Conservation (phyloP, 73 alveolate genomes). For the Blepharisma japonicum region DNA sequence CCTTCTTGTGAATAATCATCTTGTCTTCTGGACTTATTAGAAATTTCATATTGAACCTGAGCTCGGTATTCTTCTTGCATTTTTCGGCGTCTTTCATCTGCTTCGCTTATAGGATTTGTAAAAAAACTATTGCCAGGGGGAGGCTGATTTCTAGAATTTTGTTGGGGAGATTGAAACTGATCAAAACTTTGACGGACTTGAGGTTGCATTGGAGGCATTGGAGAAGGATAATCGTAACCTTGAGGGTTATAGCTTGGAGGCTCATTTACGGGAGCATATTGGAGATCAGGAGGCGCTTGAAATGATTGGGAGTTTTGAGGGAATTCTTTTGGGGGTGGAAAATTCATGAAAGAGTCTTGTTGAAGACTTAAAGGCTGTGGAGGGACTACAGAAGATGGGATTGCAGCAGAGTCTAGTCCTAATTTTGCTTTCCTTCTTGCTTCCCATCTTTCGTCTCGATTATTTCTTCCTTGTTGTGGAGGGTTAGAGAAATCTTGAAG, state of each 20-base stretch:
- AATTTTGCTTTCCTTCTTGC: slow-evolving; percentile 17
- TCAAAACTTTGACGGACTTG: neutral
- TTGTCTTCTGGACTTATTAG: neutral
- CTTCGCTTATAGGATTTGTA: neutral
- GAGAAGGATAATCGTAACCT: neutral
- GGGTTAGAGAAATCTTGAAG: no score
- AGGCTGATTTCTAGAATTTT: slow-evolving; percentile 11
- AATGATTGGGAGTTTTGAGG: neutral
- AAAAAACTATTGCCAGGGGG: slow-evolving; percentile 26
- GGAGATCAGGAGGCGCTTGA: neutral
- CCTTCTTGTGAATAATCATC: neutral
- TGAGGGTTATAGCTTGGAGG: neutral
- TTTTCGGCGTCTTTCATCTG: neutral
- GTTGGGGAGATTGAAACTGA: neutral
- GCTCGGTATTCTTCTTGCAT: neutral
- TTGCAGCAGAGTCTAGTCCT: neutral
- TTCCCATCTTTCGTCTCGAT: slow-evolving; percentile 24
- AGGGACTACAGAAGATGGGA: neutral
- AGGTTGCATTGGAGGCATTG: neutral
- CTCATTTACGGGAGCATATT: neutral
- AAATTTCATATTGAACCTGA: neutral
- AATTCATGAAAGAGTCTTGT: neutral
- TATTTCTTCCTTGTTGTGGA: neutral
- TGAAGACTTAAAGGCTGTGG: neutral
- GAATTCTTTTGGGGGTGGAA: neutral